These are phyloP conservation scores for Podospora fimiseda DNA, from an alignment of 495 filamentous ascomycete genomes.

Conservation along the genomic window DNA sequence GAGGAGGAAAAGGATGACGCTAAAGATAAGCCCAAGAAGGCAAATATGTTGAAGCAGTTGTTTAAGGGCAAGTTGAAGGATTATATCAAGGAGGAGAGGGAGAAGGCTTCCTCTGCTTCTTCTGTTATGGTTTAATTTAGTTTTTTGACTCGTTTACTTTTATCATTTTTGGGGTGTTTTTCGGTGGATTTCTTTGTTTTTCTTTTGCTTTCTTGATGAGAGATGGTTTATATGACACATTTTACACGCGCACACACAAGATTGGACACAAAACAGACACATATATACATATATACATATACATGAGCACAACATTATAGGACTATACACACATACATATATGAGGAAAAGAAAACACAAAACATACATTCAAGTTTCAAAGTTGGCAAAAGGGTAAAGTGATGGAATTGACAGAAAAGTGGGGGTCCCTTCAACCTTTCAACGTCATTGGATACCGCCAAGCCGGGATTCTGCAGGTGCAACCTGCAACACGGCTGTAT, in stretches of 20 bases:
- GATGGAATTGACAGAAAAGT: too few relatives aligned
- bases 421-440: neutral
- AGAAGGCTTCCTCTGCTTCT: conserved; percentile 15
- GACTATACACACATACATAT: too few relatives aligned
- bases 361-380: too few relatives aligned
- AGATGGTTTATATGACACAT: neutral
- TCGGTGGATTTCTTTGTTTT: neutral
- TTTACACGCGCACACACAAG: neutral
- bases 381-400: too few relatives aligned
- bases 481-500: neutral
- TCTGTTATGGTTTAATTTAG: conserved; percentile 17
- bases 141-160: too few relatives aligned
- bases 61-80: conserved; percentile 37
- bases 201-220: neutral
- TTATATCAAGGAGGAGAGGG: conserved; percentile 34
- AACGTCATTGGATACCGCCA: neutral
- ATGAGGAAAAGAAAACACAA: too few relatives aligned
- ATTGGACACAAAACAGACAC: neutral
- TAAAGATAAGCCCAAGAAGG: conserved; percentile 34
- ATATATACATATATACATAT: neutral
- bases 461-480: neutral
- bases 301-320: too few relatives aligned
- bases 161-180: too few relatives aligned
- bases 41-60: conserved; percentile 45
- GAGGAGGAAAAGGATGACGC: conserved; percentile 19